phyloP scores from a whole-genome alignment of 148 eudicot species.

The Amaranthus palmeri region DNA sequence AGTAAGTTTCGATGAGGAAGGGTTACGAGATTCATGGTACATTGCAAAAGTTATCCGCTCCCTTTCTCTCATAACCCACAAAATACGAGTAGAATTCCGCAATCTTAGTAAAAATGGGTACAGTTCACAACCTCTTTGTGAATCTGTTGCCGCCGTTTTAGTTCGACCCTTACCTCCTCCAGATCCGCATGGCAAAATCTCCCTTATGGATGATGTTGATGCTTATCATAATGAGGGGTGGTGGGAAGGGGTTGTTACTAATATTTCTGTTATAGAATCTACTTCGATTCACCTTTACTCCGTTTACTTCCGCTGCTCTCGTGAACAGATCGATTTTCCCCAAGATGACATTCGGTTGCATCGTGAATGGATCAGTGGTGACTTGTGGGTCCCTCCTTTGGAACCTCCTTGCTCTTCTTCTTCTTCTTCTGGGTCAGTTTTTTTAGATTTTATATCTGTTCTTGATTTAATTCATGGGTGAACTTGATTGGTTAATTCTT shows the following conservation, averaged over 20 bases:
- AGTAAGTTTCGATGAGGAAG: slow-evolving; percentile 33
- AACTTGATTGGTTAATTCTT: too few species aligned
- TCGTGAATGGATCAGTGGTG: slow-evolving; percentile 53
- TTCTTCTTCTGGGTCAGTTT: slow-evolving; percentile 19
- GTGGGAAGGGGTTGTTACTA: slow-evolving; percentile 73
- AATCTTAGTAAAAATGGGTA: slow-evolving; percentile 34
- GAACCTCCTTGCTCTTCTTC: slow-evolving; percentile 1
- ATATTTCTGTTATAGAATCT: slow-evolving; percentile 8
- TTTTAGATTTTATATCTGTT: background rate
- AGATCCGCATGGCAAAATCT: slow-evolving; percentile 16
- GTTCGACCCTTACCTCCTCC: slow-evolving; percentile 59
- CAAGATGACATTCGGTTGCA: slow-evolving; percentile 50
- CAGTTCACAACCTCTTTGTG: slow-evolving; percentile 35
- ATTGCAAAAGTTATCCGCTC: slow-evolving; percentile 29
- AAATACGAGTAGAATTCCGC: slow-evolving; percentile 49
- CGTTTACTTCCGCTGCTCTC: slow-evolving; percentile 49
- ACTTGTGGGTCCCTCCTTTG: slow-evolving; percentile 42
- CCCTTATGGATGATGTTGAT: slow-evolving; percentile 48
- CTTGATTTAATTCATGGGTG: too few species aligned
- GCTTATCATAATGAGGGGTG: slow-evolving; percentile 71
- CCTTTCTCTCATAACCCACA: slow-evolving; percentile 8
- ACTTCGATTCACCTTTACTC: slow-evolving; percentile 7
- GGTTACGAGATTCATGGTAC: slow-evolving; percentile 37
- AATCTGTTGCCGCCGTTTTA: slow-evolving; percentile 29
- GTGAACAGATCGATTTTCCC: slow-evolving; percentile 45